These are phyloP conservation scores for Raffaelea deltoideospora DNA, from an alignment of 2,329 filamentous ascomycete species.

Conservation along the genomic window DNA sequence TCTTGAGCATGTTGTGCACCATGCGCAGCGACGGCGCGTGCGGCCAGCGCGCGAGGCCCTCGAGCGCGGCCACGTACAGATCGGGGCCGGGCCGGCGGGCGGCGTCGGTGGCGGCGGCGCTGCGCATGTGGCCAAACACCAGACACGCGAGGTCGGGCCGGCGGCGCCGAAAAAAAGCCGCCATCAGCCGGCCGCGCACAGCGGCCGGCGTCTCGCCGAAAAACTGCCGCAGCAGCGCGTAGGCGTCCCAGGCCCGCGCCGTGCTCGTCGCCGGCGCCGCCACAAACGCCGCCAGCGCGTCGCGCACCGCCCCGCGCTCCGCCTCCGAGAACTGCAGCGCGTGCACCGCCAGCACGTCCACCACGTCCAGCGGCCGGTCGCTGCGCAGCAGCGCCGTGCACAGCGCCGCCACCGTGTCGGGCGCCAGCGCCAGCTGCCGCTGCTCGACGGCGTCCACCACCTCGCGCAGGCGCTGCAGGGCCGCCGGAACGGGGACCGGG, in stretches of 20 bases:
- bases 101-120: conserved; percentile 49
- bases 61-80: conserved; percentile 65
- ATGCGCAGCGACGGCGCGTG: conserved; percentile 47
- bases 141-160: conserved; percentile 74
- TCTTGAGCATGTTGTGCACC: conserved; percentile 86
- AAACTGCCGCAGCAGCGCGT: conserved; percentile 49
- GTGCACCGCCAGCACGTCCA: conserved; percentile 67
- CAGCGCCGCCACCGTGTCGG: conserved; percentile 60
- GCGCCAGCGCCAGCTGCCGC: conserved; percentile 51
- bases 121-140: conserved; percentile 90
- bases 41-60: conserved; percentile 43
- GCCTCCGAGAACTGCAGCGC: conserved; percentile 53
- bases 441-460: conserved; percentile 60
- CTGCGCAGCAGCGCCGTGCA: conserved; percentile 58
- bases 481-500: not conserved
- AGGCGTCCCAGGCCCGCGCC: conserved; percentile 47
- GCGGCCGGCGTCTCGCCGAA: conserved; percentile 51
- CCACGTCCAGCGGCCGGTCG: conserved; percentile 63
- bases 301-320: conserved; percentile 52
- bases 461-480: conserved; percentile 54
- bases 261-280: conserved; percentile 43
- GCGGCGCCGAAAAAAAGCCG: conserved; percentile 58
- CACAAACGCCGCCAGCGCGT: conserved; percentile 50
- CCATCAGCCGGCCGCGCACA: conserved; percentile 60
- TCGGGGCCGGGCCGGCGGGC: conserved; percentile 52